Evolutionary conservation across 805 yeast genomes (phyloP).

Genomic region (Candida tibetensis): DNA sequence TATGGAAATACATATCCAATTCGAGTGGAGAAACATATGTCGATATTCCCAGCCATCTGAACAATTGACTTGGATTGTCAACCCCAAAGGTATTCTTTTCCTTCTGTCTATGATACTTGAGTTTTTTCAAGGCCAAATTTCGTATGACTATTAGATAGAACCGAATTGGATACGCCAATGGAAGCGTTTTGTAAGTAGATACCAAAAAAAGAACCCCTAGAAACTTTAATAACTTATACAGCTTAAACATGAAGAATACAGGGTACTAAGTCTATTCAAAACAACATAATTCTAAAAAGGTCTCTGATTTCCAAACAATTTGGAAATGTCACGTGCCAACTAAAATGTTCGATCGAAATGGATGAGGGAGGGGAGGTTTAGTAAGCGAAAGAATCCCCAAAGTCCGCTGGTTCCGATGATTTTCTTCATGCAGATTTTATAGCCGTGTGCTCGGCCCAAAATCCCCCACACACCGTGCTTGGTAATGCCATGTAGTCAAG

Average conservation of each 20-base stretch:
- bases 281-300: no score
- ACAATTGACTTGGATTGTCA: conserved; percentile 26
- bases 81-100: conserved; percentile 32
- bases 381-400: no score
- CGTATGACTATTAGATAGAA: conserved; percentile 10
- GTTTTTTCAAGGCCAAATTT: conserved; percentile 38
- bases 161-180: conserved; percentile 41
- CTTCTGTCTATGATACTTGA: conserved; percentile 15
- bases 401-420: no score
- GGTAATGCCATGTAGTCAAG: no score
- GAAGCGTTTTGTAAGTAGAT: conserved; percentile 60
- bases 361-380: no score
- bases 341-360: no score
- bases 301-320: no score
- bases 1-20: conserved; percentile 83
- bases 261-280: no score
- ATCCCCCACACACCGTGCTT: no score
- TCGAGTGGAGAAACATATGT: conserved; percentile 74
- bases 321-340: no score
- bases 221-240: neutral
- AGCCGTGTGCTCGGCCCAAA: no score
- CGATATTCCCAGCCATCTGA: conserved; percentile 39
- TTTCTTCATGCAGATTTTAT: no score
- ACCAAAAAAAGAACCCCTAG: conserved; percentile 20
- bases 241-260: neutral